Evolutionary conservation across 2,329 filamentous ascomycete genomes (phyloP), one percentile per base, ranked within the genome.

Genomic region (Fusarium paranaense): DNA sequence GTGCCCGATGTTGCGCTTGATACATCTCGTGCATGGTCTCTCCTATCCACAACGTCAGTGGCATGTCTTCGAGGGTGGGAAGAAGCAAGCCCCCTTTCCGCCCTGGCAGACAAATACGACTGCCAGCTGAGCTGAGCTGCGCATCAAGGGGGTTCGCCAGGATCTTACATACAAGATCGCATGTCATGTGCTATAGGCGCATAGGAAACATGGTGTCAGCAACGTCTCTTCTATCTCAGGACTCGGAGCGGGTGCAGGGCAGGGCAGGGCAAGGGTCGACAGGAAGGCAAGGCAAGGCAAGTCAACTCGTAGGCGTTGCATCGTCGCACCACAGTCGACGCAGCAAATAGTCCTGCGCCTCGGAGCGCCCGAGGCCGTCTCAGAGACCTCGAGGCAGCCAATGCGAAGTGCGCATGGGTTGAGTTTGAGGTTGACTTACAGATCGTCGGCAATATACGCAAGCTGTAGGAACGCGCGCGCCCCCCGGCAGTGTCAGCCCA

Each of bases 1-100:
- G 85, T 99, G 97, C 79, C 96, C 97, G 83, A 99, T 99, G 86
- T 98, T 98, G 81, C 97, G 93, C 86, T 98, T 99, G 85, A 98
- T 94, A 87, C 97, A 99, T 85, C 97, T 91, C 80, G 95, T 96
- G 89, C 97, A 99, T 80, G 97, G 97, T 82, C 97, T 93, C 87
- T 97, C 95, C 95, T 97, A 83, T 76, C 64, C 70, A 77, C 68
- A 66, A 57, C 66, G 74, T 82, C 72, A 82, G 81, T 75, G 73
- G 62, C 69, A 68, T 70, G 47, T 52, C 58, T 60, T 62, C 35
- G 25, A 69, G 11, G 32, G 67, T 63, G 63, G 67, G 60, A 62
- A 67, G 54, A 69, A 42, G 47, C 66, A 71, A 71, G 65, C 66
- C 71, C 42, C 61, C 64, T 32, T 47, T 61, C 59, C 71, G 47